phyloP scores from a whole-genome alignment of 2,329 filamentous ascomycete species.

The Fusarium buharicum region DNA sequence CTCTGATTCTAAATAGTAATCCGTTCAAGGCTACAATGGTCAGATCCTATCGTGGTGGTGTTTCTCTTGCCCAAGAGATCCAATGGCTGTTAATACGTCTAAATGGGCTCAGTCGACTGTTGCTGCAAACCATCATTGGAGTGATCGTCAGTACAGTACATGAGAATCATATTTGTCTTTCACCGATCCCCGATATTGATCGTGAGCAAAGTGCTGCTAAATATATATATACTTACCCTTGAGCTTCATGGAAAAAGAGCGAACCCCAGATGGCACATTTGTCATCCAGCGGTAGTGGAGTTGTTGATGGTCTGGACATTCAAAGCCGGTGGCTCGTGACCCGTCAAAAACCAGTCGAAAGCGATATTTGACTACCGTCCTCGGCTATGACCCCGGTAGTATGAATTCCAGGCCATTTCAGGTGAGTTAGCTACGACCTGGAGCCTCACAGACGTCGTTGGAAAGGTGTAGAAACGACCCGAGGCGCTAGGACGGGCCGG shows the following conservation, averaged over 20 bases:
- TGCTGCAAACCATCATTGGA: no score
- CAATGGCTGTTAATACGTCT: no score
- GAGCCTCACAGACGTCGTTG: constrained; percentile 47
- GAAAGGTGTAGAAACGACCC: constrained; percentile 52
- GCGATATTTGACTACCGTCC: constrained; percentile 6
- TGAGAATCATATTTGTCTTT: no score
- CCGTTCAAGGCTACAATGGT: no score
- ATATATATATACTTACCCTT: constrained; percentile 7
- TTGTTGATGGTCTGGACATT: constrained; percentile 29
- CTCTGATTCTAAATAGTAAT: no score
- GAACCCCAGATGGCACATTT: constrained; percentile 41
- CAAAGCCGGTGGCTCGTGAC: constrained; percentile 36
- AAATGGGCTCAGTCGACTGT: no score
- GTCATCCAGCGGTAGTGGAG: constrained; percentile 38
- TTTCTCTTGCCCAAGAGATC: no score
- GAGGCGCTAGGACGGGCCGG: constrained; percentile 45
- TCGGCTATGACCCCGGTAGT: constrained; percentile 42
- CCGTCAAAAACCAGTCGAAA: constrained; percentile 27
- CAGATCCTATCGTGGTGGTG: no score
- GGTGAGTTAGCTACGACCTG: constrained; percentile 24
- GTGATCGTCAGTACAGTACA: no score
- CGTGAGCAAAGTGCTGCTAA: no score
- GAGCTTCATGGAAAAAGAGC: constrained; percentile 25
- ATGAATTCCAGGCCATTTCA: constrained; percentile 28
- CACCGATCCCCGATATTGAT: no score